Evolutionary conservation across 164 flowering plant genomes (phyloP).

Genomic region (Umbilicus rupestris): DNA sequence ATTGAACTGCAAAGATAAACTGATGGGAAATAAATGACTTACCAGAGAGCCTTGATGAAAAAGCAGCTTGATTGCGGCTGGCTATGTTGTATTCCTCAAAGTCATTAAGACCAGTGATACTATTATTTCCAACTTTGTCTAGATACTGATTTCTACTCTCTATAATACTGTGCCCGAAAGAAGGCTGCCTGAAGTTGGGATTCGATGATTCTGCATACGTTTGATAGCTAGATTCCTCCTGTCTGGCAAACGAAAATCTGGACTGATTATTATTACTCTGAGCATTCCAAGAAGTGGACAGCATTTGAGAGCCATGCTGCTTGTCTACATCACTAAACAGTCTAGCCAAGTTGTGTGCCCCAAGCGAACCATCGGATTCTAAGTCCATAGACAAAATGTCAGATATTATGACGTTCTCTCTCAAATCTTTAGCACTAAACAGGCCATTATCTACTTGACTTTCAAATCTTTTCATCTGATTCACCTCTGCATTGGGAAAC

Average conservation of each 20-base stretch:
- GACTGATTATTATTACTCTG: slow-evolving; percentile 48
- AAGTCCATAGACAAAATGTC: slow-evolving; percentile 56
- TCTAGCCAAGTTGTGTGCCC: slow-evolving; percentile 35
- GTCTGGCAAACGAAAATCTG: slow-evolving; percentile 67
- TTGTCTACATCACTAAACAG: slow-evolving; percentile 32
- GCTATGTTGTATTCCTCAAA: slow-evolving; percentile 22
- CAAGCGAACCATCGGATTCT: slow-evolving; percentile 39
- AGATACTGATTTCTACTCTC: slow-evolving; percentile 21
- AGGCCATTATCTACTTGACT: slow-evolving; percentile 16
- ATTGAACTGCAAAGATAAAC: neutral
- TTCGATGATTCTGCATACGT: slow-evolving; percentile 22
- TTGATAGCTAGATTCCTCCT: slow-evolving; percentile 33
- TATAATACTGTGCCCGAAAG: slow-evolving; percentile 19
- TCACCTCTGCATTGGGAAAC: slow-evolving; percentile 21
- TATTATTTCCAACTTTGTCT: slow-evolving; percentile 19
- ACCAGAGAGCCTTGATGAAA: slow-evolving; percentile 40
- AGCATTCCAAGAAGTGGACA: slow-evolving; percentile 31
- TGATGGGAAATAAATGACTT: slow-evolving; percentile 11
- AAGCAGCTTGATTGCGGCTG: slow-evolving; percentile 16
- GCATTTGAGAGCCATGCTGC: slow-evolving; percentile 22
- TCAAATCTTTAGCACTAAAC: slow-evolving; percentile 21
- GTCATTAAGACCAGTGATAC: slow-evolving; percentile 23
- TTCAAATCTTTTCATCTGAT: slow-evolving; percentile 19
- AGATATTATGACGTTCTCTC: slow-evolving; percentile 59
- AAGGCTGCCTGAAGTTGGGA: slow-evolving; percentile 15